Conservation (phyloP, 1,284 basidiomycete genomes). For the Trametes pubescens region DNA sequence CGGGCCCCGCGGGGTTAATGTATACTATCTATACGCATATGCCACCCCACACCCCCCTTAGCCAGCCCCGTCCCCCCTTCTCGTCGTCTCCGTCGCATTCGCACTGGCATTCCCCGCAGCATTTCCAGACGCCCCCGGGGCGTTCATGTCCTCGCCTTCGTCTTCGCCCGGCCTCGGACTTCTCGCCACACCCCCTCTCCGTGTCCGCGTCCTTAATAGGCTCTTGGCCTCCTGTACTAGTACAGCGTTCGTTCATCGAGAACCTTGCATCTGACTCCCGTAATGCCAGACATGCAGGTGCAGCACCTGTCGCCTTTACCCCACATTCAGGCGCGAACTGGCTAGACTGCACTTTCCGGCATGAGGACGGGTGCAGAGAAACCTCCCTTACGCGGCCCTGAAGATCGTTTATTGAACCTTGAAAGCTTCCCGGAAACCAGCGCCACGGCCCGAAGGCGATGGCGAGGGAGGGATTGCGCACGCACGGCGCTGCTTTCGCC, state of each 20-base stretch:
- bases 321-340: background rate
- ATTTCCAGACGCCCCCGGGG: slow-evolving; percentile 15
- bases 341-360: background rate
- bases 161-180: slow-evolving; percentile 8
- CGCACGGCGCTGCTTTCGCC: slow-evolving; percentile 3
- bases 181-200: slow-evolving; percentile 6
- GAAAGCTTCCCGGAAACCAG: slow-evolving; percentile 11
- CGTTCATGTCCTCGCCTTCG: slow-evolving; percentile 16
- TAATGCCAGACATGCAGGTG: background rate
- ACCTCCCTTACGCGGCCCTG: background rate
- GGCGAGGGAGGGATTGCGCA: background rate
- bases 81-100: slow-evolving; percentile 11
- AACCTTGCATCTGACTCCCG: background rate
- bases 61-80: background rate
- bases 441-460: slow-evolving; percentile 9
- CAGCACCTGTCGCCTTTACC: background rate
- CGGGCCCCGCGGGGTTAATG: slow-evolving; percentile 29
- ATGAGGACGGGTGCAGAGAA: background rate
- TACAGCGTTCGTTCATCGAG: background rate
- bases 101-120: slow-evolving; percentile 7
- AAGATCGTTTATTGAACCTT: slow-evolving; percentile 19
- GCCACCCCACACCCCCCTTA: slow-evolving; percentile 14
- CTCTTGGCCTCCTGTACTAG: background rate
- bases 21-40: slow-evolving; percentile 33
- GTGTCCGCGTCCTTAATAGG: background rate